Conservation (phyloP, 331 rosid species). For the Malus hybrid region DNA sequence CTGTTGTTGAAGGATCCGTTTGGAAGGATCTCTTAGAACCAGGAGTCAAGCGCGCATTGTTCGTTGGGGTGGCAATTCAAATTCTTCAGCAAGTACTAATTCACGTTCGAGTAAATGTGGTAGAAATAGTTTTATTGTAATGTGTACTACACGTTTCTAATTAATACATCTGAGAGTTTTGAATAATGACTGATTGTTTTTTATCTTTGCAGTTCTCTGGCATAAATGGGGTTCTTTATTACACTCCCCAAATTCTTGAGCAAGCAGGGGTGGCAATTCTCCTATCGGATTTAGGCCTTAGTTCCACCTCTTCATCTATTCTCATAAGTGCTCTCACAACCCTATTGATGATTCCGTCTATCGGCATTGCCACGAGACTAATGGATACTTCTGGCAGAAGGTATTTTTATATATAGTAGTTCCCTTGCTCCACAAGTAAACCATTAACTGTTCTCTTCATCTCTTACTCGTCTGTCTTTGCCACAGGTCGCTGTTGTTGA, state of each 20-base stretch:
- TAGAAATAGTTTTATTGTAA: background rate
- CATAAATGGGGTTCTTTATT: slow-evolving; percentile 24
- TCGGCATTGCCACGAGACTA: slow-evolving; percentile 23
- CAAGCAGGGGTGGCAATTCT: slow-evolving; percentile 26
- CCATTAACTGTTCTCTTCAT: background rate
- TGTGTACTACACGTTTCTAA: no score
- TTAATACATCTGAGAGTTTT: no score
- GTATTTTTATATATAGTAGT: background rate
- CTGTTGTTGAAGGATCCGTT: slow-evolving; percentile 3
- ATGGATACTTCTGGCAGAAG: slow-evolving; percentile 21
- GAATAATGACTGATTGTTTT: background rate
- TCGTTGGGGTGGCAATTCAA: slow-evolving; percentile 20
- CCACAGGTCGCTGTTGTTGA: slow-evolving; percentile 14
- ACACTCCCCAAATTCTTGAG: slow-evolving; percentile 24
- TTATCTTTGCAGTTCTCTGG: slow-evolving; percentile 15
- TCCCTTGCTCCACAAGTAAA: background rate
- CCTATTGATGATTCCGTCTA: slow-evolving; percentile 23
- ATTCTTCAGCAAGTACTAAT: slow-evolving; percentile 19
- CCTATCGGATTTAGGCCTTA: slow-evolving; percentile 13
- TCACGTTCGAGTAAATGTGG: background rate
- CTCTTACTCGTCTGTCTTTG: background rate
- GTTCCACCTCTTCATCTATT: slow-evolving; percentile 18
- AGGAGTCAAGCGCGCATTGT: slow-evolving; percentile 18
- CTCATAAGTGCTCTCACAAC: slow-evolving; percentile 25
- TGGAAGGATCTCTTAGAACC: slow-evolving; percentile 24